Evolutionary conservation across 495 filamentous ascomycete species (phyloP).

Genomic region (Podospora pseudopauciseta): DNA sequence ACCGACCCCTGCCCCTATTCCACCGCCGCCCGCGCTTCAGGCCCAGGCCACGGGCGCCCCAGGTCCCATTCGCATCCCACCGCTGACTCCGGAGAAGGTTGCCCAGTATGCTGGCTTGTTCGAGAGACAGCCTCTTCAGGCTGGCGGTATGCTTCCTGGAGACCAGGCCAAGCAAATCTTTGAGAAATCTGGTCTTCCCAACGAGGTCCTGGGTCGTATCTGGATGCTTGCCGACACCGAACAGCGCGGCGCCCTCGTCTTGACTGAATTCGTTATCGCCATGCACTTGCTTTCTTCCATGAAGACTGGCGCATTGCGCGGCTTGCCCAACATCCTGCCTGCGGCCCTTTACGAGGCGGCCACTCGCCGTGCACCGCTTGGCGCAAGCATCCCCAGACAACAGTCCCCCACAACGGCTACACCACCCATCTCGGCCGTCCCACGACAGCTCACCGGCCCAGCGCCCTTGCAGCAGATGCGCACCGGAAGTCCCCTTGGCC

Average conservation of each 20-base stretch:
- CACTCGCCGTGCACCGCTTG: constrained; percentile 60
- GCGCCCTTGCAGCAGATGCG: constrained; percentile 42
- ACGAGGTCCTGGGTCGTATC: constrained; percentile 85
- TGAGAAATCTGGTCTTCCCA: constrained; percentile 83
- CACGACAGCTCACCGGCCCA: constrained; percentile 46
- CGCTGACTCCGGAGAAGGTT: constrained; percentile 83
- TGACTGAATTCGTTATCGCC: constrained; percentile 93
- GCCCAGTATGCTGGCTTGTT: constrained; percentile 81
- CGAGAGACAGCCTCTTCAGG: constrained; percentile 75
- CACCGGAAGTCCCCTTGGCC: constrained; percentile 67
- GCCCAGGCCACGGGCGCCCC: constrained; percentile 62
- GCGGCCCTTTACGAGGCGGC: constrained; percentile 90
- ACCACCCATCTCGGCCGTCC: constrained; percentile 40
- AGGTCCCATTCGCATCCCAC: constrained; percentile 80
- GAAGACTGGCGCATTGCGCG: constrained; percentile 75
- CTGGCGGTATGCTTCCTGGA: constrained; percentile 74
- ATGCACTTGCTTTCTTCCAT: constrained; percentile 95
- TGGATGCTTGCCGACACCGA: constrained; percentile 94
- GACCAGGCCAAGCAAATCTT: constrained; percentile 92
- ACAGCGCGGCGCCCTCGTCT: constrained; percentile 81
- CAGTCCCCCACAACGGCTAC: constrained; percentile 38
- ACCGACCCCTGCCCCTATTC: constrained; percentile 38
- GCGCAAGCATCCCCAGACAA: constrained; percentile 34
- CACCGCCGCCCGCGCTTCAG: constrained; percentile 51
- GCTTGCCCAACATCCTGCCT: constrained; percentile 76